Evolutionary conservation across 495 filamentous ascomycete genomes (phyloP).

Genomic region (Collariella sp.): DNA sequence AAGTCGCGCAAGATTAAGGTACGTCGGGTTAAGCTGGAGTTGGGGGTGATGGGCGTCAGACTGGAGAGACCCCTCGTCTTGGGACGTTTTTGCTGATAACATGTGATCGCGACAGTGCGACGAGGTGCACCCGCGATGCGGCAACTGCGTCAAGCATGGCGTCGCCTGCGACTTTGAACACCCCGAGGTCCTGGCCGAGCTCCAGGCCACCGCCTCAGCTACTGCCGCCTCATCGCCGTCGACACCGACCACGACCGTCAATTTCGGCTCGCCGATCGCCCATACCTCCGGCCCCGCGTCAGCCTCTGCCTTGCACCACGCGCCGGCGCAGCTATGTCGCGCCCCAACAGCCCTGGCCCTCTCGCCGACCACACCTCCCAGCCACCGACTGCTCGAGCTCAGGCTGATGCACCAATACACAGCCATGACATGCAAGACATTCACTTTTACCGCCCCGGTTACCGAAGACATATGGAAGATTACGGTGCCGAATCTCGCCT

Average conservation of each 20-base stretch:
- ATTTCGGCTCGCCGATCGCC: slow-evolving; percentile 26
- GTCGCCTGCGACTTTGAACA: slow-evolving; percentile 54
- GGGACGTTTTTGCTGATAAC: neutral
- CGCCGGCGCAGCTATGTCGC: slow-evolving; percentile 29
- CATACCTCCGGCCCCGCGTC: slow-evolving; percentile 9
- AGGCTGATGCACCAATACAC: slow-evolving; percentile 49
- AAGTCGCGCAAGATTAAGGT: slow-evolving; percentile 58
- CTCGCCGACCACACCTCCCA: slow-evolving; percentile 30
- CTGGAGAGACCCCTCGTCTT: too few species aligned
- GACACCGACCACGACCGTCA: slow-evolving; percentile 23
- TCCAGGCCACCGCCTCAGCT: slow-evolving; percentile 18
- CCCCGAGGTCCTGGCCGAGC: slow-evolving; percentile 32
- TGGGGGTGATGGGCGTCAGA: too few species aligned
- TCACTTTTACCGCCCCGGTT: slow-evolving; percentile 40
- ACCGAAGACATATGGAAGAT: slow-evolving; percentile 46
- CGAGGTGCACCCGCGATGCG: slow-evolving; percentile 52
- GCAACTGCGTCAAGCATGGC: slow-evolving; percentile 56
- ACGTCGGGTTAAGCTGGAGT: too few species aligned
- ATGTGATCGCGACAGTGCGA: slow-evolving; percentile 41
- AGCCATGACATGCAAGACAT: slow-evolving; percentile 43
- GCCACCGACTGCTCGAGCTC: slow-evolving; percentile 43
- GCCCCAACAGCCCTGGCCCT: slow-evolving; percentile 29
- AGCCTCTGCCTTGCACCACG: slow-evolving; percentile 15
- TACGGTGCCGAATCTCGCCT: slow-evolving; percentile 47
- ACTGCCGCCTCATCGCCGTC: slow-evolving; percentile 13